Conservation (phyloP, 306 rosid genomes). For the Quercus parvula region DNA sequence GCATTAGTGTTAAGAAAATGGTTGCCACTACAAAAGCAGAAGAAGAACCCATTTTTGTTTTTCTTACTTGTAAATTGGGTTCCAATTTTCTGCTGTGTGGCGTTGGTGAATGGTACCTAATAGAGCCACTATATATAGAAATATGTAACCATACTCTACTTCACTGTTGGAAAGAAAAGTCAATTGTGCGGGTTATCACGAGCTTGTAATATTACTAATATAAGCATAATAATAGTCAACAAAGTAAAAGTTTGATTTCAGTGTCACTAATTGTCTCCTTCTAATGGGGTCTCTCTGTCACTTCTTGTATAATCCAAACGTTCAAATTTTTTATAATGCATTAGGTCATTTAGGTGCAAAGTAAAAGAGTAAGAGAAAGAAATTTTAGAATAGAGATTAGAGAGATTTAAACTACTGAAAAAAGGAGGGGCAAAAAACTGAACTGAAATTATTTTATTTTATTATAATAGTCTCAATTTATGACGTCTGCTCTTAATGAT, state of each 20-base stretch:
- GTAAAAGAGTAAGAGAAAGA: neutral
- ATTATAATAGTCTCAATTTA: too few relatives aligned
- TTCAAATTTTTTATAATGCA: neutral
- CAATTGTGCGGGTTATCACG: neutral
- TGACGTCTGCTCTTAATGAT: too few relatives aligned
- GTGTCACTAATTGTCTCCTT: neutral
- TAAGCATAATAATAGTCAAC: neutral
- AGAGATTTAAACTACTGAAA: neutral
- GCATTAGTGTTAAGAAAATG: constrained; percentile 12
- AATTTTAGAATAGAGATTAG: neutral
- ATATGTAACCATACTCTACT: too few relatives aligned
- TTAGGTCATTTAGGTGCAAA: neutral
- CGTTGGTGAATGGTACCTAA: neutral
- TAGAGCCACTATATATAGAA: neutral
- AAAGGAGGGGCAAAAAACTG: neutral
- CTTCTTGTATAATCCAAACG: neutral
- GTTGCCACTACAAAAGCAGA: neutral
- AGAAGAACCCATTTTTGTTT: constrained; percentile 36
- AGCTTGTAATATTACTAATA: neutral
- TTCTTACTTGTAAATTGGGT: neutral
- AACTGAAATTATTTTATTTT: neutral
- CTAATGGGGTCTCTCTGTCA: neutral
- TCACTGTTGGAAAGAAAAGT: neutral
- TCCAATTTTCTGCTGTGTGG: neutral
- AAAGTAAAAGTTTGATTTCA: neutral